phyloP scores from a whole-genome alignment of 2,329 filamentous ascomycete species.

The Amesomyces nigricolor region DNA sequence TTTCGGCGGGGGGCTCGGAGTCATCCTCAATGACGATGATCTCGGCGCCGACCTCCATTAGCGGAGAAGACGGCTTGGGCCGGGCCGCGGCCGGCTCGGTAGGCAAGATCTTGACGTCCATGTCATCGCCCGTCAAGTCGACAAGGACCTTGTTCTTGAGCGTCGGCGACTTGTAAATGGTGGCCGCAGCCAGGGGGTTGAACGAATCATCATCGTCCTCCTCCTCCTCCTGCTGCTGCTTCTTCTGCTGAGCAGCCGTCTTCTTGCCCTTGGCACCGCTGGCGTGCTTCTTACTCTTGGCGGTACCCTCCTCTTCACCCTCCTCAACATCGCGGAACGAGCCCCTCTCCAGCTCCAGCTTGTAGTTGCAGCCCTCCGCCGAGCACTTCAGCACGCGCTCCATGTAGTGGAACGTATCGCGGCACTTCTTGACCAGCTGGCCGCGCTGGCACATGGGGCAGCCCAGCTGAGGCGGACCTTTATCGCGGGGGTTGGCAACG shows the following conservation, averaged over 20 bases:
- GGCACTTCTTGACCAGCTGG: background rate
- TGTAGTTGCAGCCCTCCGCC: slow-evolving; percentile 7
- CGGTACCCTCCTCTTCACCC: background rate
- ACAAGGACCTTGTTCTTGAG: slow-evolving; percentile 7
- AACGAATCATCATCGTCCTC: background rate
- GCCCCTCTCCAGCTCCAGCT: background rate
- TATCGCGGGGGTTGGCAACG: background rate
- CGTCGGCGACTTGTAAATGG: background rate
- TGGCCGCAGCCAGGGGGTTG: slow-evolving; percentile 1
- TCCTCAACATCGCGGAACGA: background rate
- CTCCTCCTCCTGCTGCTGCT: background rate
- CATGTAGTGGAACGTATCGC: background rate
- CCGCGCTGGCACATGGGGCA: slow-evolving; percentile 5
- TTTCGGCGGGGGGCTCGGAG: background rate
- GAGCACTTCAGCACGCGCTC: slow-evolving; percentile 5
- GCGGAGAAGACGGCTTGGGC: background rate
- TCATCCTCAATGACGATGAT: background rate
- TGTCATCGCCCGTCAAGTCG: slow-evolving; percentile 11
- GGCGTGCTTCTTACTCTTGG: too few species aligned
- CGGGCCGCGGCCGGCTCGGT: too few species aligned
- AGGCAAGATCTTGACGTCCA: background rate
- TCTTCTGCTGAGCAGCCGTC: too few species aligned
- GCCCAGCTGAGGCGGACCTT: background rate
- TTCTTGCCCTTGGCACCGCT: too few species aligned
- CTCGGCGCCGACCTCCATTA: background rate